Percentiles rank a stretch among this genome's conserved stretches.
Evolutionary conservation across 805 yeast genomes (phyloP).

Genomic region (Saccharomycopsis sp.): DNA sequence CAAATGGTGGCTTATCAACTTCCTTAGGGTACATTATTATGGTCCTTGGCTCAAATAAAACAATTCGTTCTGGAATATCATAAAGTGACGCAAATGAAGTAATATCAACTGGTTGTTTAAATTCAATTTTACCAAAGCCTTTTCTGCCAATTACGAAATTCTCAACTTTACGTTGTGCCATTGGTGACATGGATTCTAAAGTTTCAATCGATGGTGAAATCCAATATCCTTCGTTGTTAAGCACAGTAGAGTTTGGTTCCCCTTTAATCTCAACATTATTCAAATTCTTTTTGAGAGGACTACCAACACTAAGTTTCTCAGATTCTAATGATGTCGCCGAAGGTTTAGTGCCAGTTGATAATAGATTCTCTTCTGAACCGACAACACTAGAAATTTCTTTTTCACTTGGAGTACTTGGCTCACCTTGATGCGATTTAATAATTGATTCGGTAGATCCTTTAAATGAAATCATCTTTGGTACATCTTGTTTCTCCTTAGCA

Average conservation of each 20-base stretch:
- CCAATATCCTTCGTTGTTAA: slow-evolving; percentile 77
- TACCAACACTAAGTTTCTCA: not conserved
- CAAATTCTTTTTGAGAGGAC: not conserved
- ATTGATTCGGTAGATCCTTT: not conserved
- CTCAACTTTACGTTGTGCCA: slow-evolving; percentile 56
- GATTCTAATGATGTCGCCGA: not conserved
- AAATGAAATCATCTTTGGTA: slow-evolving; percentile 5
- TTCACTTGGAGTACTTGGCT: not conserved
- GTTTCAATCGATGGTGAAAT: slow-evolving; percentile 69
- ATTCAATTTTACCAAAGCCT: slow-evolving; percentile 71
- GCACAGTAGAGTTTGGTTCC: slow-evolving; percentile 35
- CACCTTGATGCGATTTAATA: not conserved
- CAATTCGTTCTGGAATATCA: slow-evolving; percentile 57
- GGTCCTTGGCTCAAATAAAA: slow-evolving; percentile 52
- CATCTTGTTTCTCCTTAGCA: not conserved
- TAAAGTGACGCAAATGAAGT: slow-evolving; percentile 55
- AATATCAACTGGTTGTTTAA: slow-evolving; percentile 76
- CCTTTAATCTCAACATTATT: slow-evolving; percentile 21
- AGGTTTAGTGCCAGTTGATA: not conserved
- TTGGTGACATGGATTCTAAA: slow-evolving; percentile 49
- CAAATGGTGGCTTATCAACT: slow-evolving; percentile 50
- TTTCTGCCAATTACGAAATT: slow-evolving; percentile 73
- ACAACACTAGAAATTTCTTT: slow-evolving; percentile 2
- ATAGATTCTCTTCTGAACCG: not conserved
- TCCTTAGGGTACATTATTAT: slow-evolving; percentile 72